These are phyloP conservation scores for Diaporthe sp. DNA, from an alignment of 2,329 filamentous ascomycete species.

Conservation along the genomic window DNA sequence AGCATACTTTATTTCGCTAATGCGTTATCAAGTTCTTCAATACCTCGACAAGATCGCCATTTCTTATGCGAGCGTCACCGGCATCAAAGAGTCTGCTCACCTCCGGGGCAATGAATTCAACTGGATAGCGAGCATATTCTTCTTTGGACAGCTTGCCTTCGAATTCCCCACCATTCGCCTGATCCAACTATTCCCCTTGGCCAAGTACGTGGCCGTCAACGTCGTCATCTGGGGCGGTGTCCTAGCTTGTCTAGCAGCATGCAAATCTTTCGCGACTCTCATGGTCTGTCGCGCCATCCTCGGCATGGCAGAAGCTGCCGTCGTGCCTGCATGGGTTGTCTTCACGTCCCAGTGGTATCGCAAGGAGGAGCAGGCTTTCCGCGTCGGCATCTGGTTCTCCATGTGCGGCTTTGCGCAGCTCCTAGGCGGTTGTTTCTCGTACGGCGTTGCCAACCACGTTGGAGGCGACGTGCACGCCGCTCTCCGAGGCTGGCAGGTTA, in stretches of 20 bases:
- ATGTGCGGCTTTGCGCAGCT: constrained; percentile 35
- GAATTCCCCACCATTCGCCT: constrained; percentile 56
- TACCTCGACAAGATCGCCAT: constrained; percentile 48
- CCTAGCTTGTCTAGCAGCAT: constrained; percentile 30
- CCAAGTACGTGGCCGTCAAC: constrained; percentile 54
- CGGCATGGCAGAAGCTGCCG: constrained; percentile 47
- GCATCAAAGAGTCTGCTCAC: constrained; percentile 48
- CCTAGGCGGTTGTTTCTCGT: constrained; percentile 55
- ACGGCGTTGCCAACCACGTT: constrained; percentile 48
- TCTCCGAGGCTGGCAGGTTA: constrained; percentile 52
- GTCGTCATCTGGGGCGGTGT: constrained; percentile 52
- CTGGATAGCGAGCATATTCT: constrained; percentile 56
- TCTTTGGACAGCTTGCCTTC: constrained; percentile 54
- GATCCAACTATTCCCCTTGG: constrained; percentile 55
- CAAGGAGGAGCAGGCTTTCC: constrained; percentile 45
- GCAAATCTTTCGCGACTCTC: constrained; percentile 37
- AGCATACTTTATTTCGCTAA: neutral
- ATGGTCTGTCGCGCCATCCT: constrained; percentile 48
- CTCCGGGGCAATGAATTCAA: constrained; percentile 59
- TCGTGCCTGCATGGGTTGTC: constrained; percentile 50
- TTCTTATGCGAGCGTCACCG: constrained; percentile 46
- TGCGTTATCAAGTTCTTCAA: constrained; percentile 44
- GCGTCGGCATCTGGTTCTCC: constrained; percentile 47
- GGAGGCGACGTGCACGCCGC: constrained; percentile 43
- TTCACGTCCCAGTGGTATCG: constrained; percentile 51